Evolutionary conservation across 371 early-diverging fungal genomes (phyloP).

Genomic region (Funneliformis caledonium): DNA sequence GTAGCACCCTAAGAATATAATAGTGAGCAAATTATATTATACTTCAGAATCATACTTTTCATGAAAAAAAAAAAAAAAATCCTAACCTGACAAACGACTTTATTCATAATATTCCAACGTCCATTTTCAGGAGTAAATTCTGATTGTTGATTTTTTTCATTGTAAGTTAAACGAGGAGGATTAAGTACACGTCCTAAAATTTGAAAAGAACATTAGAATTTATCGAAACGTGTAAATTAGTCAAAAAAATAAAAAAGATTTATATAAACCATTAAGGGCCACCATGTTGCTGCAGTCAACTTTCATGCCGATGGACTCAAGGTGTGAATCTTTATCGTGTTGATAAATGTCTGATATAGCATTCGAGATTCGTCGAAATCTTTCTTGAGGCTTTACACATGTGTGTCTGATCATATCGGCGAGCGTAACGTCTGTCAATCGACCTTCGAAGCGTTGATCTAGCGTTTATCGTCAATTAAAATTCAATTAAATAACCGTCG

Average conservation of each 20-base stretch:
- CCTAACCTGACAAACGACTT: not conserved
- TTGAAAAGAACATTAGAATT: not conserved
- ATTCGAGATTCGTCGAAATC: not conserved
- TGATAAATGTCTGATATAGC: not conserved
- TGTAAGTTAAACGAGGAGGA: not conserved
- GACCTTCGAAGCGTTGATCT: slow-evolving; percentile 78
- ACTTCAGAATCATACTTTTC: not conserved
- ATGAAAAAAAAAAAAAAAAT: not conserved
- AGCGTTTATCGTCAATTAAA: not conserved
- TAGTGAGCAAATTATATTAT: not conserved
- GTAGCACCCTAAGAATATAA: not conserved
- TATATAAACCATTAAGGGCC: not conserved
- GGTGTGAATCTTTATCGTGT: not conserved
- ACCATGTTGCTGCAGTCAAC: not conserved
- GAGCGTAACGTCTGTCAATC: slow-evolving; percentile 82
- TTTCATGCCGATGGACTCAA: slow-evolving; percentile 11
- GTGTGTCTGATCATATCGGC: slow-evolving; percentile 76
- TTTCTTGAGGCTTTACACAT: slow-evolving; percentile 60
- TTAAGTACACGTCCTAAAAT: slow-evolving; percentile 10
- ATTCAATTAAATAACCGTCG: not conserved
- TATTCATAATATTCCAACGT: slow-evolving; percentile 16
- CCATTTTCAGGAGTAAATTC: not conserved
- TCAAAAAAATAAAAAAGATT: not conserved
- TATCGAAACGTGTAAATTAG: too few relatives aligned
- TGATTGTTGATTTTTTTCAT: not conserved